Percentiles rank a stretch among this genome's conserved stretches.
phyloP scores from a whole-genome alignment of 2,329 filamentous ascomycete species.

The Stromatinia cepivora region DNA sequence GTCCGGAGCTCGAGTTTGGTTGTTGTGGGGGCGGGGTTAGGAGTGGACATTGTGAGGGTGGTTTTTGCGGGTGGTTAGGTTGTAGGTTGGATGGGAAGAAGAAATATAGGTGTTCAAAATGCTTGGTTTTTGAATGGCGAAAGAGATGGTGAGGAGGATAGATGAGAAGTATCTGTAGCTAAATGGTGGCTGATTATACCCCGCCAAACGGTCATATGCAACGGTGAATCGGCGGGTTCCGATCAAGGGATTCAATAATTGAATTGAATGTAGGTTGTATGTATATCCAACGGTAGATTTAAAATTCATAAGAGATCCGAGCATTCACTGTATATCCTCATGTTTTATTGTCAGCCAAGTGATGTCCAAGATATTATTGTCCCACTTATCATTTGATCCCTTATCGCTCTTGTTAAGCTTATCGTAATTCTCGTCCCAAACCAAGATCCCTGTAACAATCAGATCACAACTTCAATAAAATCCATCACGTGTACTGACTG shows the following conservation, averaged over 20 bases:
- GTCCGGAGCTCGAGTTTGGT: conserved; percentile 49
- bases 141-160: neutral
- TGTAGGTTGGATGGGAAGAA: neutral
- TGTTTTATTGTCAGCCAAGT: neutral
- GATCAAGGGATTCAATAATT: neutral
- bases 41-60: neutral
- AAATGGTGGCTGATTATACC: conserved; percentile 2
- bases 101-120: neutral
- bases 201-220: conserved; percentile 3
- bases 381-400: neutral
- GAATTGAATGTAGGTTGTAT: neutral
- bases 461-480: neutral
- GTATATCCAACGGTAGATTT: neutral
- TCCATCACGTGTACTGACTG: neutral
- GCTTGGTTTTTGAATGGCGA: neutral
- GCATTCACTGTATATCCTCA: neutral
- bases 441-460: neutral
- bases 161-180: neutral
- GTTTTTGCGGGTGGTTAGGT: neutral
- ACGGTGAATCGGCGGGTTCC: conserved; percentile 1
- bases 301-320: neutral
- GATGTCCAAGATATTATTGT: neutral
- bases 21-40: conserved; percentile 30
- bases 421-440: neutral
- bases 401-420: conserved; percentile 1